Percentiles rank a stretch among this genome's conserved stretches.
Conservation (phyloP, 2,329 filamentous ascomycete genomes). For the Ilyonectria sp. region DNA sequence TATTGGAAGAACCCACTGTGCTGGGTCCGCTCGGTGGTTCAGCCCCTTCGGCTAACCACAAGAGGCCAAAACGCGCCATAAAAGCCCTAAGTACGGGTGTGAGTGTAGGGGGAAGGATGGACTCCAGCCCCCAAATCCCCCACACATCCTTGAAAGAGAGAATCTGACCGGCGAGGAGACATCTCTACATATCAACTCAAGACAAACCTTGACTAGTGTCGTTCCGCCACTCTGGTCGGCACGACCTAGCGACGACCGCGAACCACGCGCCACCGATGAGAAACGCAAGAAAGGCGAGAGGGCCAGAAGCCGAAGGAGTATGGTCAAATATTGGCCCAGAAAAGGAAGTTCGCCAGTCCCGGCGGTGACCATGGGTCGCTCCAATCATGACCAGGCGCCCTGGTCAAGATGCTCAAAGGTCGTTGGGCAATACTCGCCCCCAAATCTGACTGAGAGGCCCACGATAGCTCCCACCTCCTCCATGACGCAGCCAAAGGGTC, state of each 20-base stretch:
- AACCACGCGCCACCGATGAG: slow-evolving; percentile 32
- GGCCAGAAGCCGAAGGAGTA: slow-evolving; percentile 8
- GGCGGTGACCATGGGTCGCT: slow-evolving; percentile 3
- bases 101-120: slow-evolving; percentile 31
- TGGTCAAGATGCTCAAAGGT: slow-evolving; percentile 12
- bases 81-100: slow-evolving; percentile 39
- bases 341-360: slow-evolving; percentile 30
- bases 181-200: slow-evolving; percentile 14
- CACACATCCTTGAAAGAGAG: slow-evolving; percentile 23
- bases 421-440: slow-evolving; percentile 16
- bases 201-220: slow-evolving; percentile 34
- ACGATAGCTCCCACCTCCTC: slow-evolving; percentile 9
- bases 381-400: slow-evolving; percentile 17
- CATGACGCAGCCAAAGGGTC: slow-evolving; percentile 26
- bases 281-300: slow-evolving; percentile 30
- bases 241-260: slow-evolving; percentile 23
- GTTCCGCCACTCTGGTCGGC: slow-evolving; percentile 33
- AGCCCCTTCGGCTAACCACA: slow-evolving; percentile 40
- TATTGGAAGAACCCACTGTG: slow-evolving; percentile 37
- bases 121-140: slow-evolving; percentile 30
- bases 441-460: slow-evolving; percentile 20
- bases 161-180: slow-evolving; percentile 17
- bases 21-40: slow-evolving; percentile 36
- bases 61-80: slow-evolving; percentile 33
- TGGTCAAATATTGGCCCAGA: slow-evolving; percentile 19